Conservation (phyloP, 2,329 filamentous ascomycete genomes). For the Sphaceloma murrayae region DNA sequence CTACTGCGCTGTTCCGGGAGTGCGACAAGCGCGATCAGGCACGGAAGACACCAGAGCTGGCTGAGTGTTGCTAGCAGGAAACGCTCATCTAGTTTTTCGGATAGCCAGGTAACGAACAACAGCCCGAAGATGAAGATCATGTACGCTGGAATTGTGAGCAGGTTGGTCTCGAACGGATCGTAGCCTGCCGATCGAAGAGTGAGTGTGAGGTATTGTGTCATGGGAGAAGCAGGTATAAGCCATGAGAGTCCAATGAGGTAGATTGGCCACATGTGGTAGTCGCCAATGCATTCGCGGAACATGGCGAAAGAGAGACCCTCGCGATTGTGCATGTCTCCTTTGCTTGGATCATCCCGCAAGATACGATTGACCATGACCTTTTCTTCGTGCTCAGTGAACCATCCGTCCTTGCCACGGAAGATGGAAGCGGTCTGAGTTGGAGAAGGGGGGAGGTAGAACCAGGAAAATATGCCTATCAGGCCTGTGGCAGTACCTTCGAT, state of each 20-base stretch:
- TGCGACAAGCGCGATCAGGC: conserved; percentile 31
- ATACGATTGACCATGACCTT: conserved; percentile 60
- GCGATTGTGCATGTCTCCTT: conserved; percentile 53
- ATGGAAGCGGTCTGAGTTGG: conserved; percentile 54
- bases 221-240: conserved; percentile 30
- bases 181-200: conserved; percentile 33
- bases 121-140: conserved; percentile 44
- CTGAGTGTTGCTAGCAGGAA: conserved; percentile 40
- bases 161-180: conserved; percentile 35
- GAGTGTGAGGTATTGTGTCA: conserved; percentile 33
- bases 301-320: conserved; percentile 42
- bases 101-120: conserved; percentile 39
- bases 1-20: conserved; percentile 29
- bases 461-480: conserved; percentile 25
- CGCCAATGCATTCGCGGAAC: conserved; percentile 42
- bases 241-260: conserved; percentile 42
- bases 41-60: conserved; percentile 35
- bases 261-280: conserved; percentile 51
- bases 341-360: conserved; percentile 46
- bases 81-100: conserved; percentile 42
- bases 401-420: conserved; percentile 51
- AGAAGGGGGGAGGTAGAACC: conserved; percentile 36
- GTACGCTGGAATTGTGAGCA: conserved; percentile 36
- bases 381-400: conserved; percentile 59
- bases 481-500: conserved; percentile 28